Evolutionary conservation across 768 basidiomycete species (phyloP), one percentile per base, ranked within the genome.

Genomic region (Auricularia sp.): DNA sequence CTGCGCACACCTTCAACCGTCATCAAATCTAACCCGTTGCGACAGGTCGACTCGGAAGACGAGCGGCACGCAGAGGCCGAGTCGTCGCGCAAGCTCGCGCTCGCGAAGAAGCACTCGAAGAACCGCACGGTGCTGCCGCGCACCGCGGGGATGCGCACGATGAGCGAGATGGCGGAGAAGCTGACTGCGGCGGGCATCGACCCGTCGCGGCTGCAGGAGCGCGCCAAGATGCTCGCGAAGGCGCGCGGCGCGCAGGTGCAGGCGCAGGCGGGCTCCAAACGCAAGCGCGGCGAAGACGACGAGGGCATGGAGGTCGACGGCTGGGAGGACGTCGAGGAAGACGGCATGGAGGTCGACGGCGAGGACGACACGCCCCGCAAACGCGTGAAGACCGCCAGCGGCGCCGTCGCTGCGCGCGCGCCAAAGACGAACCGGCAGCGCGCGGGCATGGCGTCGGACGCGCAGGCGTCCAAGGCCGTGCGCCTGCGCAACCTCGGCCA

Each of bases 101-200:
- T 86, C 90, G 13, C 90, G 29, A 59, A 59, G 56, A 59, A 91
- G 71, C 81, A 80, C 68, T 78, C 83, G 72, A 98, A 97, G 77
- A 93, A 95, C 77, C 84, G 87, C 51, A 85, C 86, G 73, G 94
- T 92, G 86, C 72, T 96, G 82, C 70, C 81, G 2, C 76, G 88
- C 75, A 72, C 84, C 78, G 80, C 87, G 73, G 76, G 90, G 76
- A 78, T 85, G 64, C 81, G 85, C 62, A 78, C 85, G 75, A 73
- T 90, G 72, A 76, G 78, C 45, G 92, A 96, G 73, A 84, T 98
- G 70, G 87, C 91, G 33, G 76, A 81, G 11, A 89, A 86, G 73
- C 76, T 98, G 75, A 90, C 88, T n/a, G 85, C 86, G 70, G 92
- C 91, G 16, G 97, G 97, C 0, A 82, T 92, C 68, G 91, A 99